Evolutionary conservation across 441 rosid species (phyloP).

Genomic region (Euphorbia celastroides): DNA sequence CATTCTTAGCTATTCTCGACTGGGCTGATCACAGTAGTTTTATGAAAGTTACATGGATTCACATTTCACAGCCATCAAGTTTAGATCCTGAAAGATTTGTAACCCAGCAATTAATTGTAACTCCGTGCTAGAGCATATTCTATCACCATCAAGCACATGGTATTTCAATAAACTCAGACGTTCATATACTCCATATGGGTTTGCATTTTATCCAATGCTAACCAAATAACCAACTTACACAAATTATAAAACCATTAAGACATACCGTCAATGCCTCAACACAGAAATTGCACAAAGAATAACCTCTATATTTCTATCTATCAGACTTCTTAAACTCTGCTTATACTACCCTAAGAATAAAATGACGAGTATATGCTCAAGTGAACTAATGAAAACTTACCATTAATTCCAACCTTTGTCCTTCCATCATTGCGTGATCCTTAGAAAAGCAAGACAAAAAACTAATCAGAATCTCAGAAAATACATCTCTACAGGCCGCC

Average conservation of each 20-base stretch:
- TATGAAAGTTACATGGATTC: not conserved
- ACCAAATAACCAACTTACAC: not conserved
- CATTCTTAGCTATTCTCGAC: not conserved
- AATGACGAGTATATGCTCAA: conserved; percentile 7
- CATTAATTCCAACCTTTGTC: conserved; percentile 87
- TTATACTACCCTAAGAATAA: not conserved
- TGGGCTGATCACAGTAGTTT: not conserved
- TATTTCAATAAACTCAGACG: not conserved
- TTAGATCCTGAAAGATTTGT: not conserved
- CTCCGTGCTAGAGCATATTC: not conserved
- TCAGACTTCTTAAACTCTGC: not conserved
- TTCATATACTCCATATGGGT: not conserved
- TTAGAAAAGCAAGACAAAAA: conserved; percentile 24
- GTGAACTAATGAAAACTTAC: conserved; percentile 31
- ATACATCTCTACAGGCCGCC: not conserved
- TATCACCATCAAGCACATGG: not conserved
- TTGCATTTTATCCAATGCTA: not conserved
- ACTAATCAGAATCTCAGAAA: conserved; percentile 26
- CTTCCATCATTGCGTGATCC: conserved; percentile 48
- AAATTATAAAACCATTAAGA: not conserved
- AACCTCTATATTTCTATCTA: not conserved
- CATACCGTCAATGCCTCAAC: not conserved
- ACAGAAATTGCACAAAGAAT: not conserved
- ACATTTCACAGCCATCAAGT: not conserved
- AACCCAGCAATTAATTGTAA: not conserved